Evolutionary conservation across 2,329 filamentous ascomycete species (phyloP).

Genomic region (Thielaviopsis musarum): DNA sequence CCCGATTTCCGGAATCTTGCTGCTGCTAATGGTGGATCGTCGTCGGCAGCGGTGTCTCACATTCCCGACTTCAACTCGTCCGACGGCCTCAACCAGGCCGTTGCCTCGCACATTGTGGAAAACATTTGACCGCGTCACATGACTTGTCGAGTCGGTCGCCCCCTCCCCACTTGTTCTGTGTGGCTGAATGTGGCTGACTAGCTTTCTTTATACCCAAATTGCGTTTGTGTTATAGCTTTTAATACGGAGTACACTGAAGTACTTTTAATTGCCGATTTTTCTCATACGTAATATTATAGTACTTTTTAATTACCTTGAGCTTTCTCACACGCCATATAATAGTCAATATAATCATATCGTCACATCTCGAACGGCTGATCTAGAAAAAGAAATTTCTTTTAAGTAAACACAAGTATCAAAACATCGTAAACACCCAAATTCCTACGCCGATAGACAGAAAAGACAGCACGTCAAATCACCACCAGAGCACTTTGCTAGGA

Average conservation of each 20-base stretch:
- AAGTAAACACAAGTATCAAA: constrained; percentile 4
- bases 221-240: too few species aligned
- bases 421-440: constrained; percentile 6
- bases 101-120: constrained; percentile 71
- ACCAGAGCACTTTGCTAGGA: background rate
- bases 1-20: background rate
- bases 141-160: background rate
- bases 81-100: constrained; percentile 55
- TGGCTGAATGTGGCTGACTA: background rate
- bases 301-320: too few species aligned
- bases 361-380: constrained; percentile 11
- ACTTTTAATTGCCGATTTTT: too few species aligned
- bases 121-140: constrained; percentile 44
- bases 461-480: background rate
- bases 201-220: background rate
- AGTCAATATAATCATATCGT: too few species aligned
- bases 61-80: constrained; percentile 28
- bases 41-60: constrained; percentile 8
- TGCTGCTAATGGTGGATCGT: background rate
- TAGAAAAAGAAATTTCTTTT: constrained; percentile 3
- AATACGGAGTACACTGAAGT: too few species aligned
- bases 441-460: constrained; percentile 8
- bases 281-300: too few species aligned
- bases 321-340: too few species aligned
- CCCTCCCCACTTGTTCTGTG: background rate